Percentiles rank a stretch among this genome's conserved stretches.
phyloP scores from a whole-genome alignment of 768 basidiomycete species.

The Suillus spraguei region DNA sequence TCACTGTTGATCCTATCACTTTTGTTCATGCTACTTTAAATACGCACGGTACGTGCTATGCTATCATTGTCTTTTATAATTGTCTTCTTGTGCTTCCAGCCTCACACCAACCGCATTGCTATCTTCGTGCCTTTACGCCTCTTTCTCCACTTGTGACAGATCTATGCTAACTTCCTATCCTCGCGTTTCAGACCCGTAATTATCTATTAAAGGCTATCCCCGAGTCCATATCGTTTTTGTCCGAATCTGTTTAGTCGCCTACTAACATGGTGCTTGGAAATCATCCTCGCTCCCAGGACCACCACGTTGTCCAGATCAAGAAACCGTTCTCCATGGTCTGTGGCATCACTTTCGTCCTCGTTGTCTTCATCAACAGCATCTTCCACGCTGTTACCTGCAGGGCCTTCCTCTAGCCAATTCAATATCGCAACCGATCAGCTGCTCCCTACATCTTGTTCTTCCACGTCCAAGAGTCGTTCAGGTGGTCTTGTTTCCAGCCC shows the following conservation, averaged over 20 bases:
- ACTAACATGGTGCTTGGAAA: slow-evolving; percentile 18
- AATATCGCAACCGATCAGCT: slow-evolving; percentile 48
- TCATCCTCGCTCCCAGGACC: slow-evolving; percentile 24
- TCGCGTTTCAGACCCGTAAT: slow-evolving; percentile 29
- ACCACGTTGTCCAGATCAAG: slow-evolving; percentile 37
- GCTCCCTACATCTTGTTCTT: slow-evolving; percentile 35
- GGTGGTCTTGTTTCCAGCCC: slow-evolving; percentile 28
- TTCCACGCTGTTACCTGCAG: slow-evolving; percentile 42
- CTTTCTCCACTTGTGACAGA: slow-evolving; percentile 22
- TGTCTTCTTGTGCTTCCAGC: slow-evolving; percentile 19
- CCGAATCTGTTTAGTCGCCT: slow-evolving; percentile 22
- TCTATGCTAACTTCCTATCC: slow-evolving; percentile 9
- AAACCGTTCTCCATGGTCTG: slow-evolving; percentile 42
- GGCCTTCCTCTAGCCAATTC: slow-evolving; percentile 40
- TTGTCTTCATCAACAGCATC: slow-evolving; percentile 45
- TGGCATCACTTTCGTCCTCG: slow-evolving; percentile 45
- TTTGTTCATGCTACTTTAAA: slow-evolving; percentile 18
- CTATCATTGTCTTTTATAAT: slow-evolving; percentile 12
- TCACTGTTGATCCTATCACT: slow-evolving; percentile 9
- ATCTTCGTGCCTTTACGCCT: slow-evolving; percentile 15
- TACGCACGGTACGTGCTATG: slow-evolving; percentile 27
- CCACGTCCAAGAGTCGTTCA: slow-evolving; percentile 37
- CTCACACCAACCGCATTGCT: slow-evolving; percentile 30
- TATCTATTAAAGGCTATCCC: slow-evolving; percentile 32
- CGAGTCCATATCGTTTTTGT: slow-evolving; percentile 28